Conservation (phyloP, 306 rosid genomes). For the Psophocarpus tetragonolobus region DNA sequence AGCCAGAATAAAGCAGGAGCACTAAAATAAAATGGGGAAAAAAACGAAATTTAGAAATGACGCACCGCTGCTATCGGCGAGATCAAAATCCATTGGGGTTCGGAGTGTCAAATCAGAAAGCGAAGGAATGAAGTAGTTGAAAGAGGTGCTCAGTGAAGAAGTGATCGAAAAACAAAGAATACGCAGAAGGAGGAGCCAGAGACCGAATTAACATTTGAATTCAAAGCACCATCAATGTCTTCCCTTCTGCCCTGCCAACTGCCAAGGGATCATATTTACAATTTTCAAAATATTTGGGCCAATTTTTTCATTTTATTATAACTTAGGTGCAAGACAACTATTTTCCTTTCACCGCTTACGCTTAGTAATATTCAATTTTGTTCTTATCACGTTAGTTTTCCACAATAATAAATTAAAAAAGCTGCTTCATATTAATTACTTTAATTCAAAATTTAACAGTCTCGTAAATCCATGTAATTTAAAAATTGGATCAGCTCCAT, state of each 20-base stretch:
- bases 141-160: no score
- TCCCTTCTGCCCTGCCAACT: background rate
- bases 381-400: no score
- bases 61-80: slow-evolving; percentile 86
- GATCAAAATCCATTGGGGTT: slow-evolving; percentile 64
- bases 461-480: no score
- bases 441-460: no score
- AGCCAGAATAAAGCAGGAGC: no score
- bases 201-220: slow-evolving; percentile 28
- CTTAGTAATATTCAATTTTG: no score
- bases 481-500: no score
- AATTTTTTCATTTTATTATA: background rate
- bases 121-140: no score
- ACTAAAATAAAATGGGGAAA: background rate
- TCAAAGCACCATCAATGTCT: slow-evolving; percentile 39
- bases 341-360: background rate
- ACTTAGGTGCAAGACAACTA: background rate
- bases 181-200: background rate
- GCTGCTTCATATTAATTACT: no score
- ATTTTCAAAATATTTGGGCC: slow-evolving; percentile 34
- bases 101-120: slow-evolving; percentile 34
- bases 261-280: slow-evolving; percentile 5
- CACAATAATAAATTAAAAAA: no score
- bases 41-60: background rate
- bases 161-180: slow-evolving; percentile 11